Conservation (phyloP, 257 asterid species). For the Lantana camara region DNA sequence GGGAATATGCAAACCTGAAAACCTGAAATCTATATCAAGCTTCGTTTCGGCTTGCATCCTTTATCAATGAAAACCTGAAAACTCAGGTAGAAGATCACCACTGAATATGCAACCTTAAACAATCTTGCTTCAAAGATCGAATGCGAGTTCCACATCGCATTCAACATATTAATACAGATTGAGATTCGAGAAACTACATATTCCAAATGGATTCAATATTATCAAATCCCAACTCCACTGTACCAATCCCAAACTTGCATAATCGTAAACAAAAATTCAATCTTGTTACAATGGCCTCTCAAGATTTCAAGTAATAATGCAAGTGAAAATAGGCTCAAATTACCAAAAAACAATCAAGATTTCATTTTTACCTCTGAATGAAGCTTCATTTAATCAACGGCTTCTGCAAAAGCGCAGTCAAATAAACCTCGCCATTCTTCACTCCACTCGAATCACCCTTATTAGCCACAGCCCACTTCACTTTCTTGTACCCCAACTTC, state of each 20-base stretch:
- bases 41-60: background rate
- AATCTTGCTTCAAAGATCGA: conserved; percentile 3
- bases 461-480: conserved; percentile 87
- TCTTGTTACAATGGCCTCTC: background rate
- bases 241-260: background rate
- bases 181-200: background rate
- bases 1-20: no score
- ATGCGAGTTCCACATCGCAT: background rate
- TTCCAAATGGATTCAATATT: background rate
- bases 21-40: background rate
- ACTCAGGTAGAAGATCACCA: background rate
- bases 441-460: conserved; percentile 76
- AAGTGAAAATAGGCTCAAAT: conserved; percentile 2
- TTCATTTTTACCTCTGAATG: conserved; percentile 45
- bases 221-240: background rate
- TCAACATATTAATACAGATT: conserved; percentile 7
- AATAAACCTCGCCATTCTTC: conserved; percentile 85
- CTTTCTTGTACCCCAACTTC: conserved; percentile 87
- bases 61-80: background rate
- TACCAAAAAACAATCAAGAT: background rate
- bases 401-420: conserved; percentile 94
- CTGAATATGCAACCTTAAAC: background rate
- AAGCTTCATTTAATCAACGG: conserved; percentile 61
- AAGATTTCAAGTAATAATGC: background rate
- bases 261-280: background rate